Conservation (phyloP, 371 early-diverging fungal species). For the Lichtheimia ornata region DNA sequence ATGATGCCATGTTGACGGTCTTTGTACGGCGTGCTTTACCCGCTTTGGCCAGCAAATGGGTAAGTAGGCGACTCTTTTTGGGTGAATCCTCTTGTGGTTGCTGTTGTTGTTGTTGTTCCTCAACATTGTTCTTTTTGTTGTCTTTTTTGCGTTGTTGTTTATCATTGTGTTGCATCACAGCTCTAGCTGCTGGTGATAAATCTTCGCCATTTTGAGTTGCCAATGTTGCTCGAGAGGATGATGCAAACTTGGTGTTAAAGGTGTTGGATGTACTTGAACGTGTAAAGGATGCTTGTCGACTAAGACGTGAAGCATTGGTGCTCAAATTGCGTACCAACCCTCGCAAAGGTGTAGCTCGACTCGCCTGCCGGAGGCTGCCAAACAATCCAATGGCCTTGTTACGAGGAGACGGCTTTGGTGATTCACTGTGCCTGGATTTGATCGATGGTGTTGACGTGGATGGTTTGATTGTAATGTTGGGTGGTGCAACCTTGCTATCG, state of each 20-base stretch:
- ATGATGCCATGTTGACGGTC: conserved; percentile 13
- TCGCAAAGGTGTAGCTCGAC: conserved; percentile 10
- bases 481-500: neutral
- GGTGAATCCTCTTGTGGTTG: neutral
- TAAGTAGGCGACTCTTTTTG: neutral
- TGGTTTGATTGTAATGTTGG: neutral
- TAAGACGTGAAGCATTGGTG: conserved; percentile 2
- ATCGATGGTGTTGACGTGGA: neutral
- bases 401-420: neutral
- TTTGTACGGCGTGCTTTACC: conserved; percentile 17
- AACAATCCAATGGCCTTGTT: conserved; percentile 15
- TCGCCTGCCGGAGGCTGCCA: conserved; percentile 22
- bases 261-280: too few species aligned
- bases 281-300: neutral
- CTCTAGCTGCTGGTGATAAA: conserved; percentile 19
- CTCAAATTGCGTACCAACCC: conserved; percentile 24
- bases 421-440: neutral
- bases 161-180: conserved; percentile 19
- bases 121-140: conserved; percentile 1
- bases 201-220: conserved; percentile 1
- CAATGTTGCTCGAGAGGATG: conserved; percentile 4
- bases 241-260: neutral
- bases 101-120: neutral
- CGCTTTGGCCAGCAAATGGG: conserved; percentile 24
- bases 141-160: conserved; percentile 4